Base-by-base conservation (phyloP, 2,329 filamentous ascomycete genomes). In the Dactylellina parvicollis region DNA sequence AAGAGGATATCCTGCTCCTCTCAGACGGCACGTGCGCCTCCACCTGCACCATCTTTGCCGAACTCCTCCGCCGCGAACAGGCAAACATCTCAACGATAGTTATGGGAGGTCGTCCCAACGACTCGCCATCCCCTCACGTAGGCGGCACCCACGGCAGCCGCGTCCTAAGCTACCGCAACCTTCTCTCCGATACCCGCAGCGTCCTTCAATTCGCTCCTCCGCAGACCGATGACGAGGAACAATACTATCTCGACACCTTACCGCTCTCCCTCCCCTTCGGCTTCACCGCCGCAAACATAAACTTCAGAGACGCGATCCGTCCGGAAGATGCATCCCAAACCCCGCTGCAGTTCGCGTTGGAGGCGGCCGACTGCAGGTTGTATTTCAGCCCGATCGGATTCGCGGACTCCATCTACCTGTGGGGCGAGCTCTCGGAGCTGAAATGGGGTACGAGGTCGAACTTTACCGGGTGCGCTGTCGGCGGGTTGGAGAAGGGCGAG, bases 101-200 rank as follows among this genome's bases (percentile, higher is more conserved):
- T 67, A 64, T 72, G 57, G 67, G 86, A 7, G 71, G 20, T 78
- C 60, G 60, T n/a, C 70, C 70, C 2, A 66, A 74, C 40, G 61
- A 74, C 22, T 36, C 42, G 0, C 61, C 74, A 30, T 64, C 67
- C 2, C 46, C 62, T n/a, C 84, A 83, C 4, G 82, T 89, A 14
- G 87, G 88, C 10, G 89, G 88, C 18, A 84, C 86, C 49, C 87
- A 89, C 77, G 89, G 88, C 30, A 81, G 81, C 0, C 81, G 84
- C 66, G 56, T 67, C 26, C 61, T 74, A 20, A 49, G 32, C 9
- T 66, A 38, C 22, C 47, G 9, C 22, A 59, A 74, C 14, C 55
- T 74, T 8, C 55, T 74, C 30, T n/a, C 20, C 12, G 44, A 66
- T 18, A 54, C 61, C 12, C 14, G 14, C 5, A 24, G 34, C 26